A percentile compares a stretch with the other conserved stretches of the same genome.
Conservation (phyloP, 169 alveolate species). For the Plasmodium knowlesi region DNA sequence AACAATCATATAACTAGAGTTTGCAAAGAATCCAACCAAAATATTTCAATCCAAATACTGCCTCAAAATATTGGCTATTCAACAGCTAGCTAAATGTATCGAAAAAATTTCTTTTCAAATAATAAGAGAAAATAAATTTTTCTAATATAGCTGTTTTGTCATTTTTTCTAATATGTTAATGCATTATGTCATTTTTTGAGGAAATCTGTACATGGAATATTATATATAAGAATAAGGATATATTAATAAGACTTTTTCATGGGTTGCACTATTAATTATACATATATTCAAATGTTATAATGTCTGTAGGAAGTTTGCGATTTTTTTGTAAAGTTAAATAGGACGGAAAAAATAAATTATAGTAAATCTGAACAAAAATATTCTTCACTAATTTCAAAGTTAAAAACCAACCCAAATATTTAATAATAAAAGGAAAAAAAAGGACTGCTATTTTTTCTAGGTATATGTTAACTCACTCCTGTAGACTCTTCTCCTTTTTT, state of each 20-base stretch:
- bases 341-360: background rate
- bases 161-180: too few species aligned
- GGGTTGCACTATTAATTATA: background rate
- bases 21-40: background rate
- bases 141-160: background rate
- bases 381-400: background rate
- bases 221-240: background rate
- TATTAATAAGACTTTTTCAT: background rate
- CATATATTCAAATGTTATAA: background rate
- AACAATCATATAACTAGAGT: background rate
- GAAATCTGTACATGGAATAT: background rate
- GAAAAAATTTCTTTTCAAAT: background rate
- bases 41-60: background rate
- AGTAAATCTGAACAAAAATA: background rate
- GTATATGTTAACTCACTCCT: background rate
- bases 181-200: background rate
- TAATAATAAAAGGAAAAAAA: background rate
- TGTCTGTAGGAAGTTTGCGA: background rate
- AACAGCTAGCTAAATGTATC: background rate
- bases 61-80: background rate
- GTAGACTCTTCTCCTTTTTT: background rate
- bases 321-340: background rate
- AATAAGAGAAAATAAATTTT: too few species aligned
- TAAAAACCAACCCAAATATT: background rate
- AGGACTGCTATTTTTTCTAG: background rate